phyloP scores from a whole-genome alignment of 345 rosid species.

The Populus ilicifolia region DNA sequence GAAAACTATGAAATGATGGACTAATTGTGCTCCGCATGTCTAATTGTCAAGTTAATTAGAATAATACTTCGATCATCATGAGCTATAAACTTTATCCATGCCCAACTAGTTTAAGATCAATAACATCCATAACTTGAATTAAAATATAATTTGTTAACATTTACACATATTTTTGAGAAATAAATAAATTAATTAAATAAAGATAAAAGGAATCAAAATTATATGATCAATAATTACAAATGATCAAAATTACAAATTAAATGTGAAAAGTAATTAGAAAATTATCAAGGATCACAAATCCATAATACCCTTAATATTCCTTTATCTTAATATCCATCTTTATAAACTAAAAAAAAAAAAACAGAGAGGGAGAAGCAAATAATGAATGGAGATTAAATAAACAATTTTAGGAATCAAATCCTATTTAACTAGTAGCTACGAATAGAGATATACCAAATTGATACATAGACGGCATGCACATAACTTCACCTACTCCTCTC shows the following conservation, averaged over 20 bases:
- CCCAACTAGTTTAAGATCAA: not conserved
- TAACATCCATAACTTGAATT: rapidly evolving
- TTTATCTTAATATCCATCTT: too few species aligned
- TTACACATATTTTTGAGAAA: not conserved
- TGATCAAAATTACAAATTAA: rapidly evolving
- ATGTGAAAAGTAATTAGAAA: not conserved
- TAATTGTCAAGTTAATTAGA: not conserved
- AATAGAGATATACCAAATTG: not conserved
- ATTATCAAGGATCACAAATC: not conserved
- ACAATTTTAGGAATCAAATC: not conserved
- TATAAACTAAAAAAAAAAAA: not conserved
- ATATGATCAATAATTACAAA: too few species aligned
- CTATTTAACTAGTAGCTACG: not conserved
- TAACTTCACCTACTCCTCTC: not conserved
- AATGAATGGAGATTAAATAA: too few species aligned
- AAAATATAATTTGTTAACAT: not conserved
- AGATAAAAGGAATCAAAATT: not conserved
- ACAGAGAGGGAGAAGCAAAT: too few species aligned
- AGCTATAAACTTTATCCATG: not conserved
- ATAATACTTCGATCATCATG: not conserved
- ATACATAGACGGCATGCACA: not conserved
- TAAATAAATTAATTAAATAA: not conserved
- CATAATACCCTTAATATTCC: too few species aligned
- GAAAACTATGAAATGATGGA: too few species aligned
- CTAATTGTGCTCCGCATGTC: too few species aligned